Conservation (phyloP, 2,329 filamentous ascomycete genomes). For the Pseudogymnoascus sp. region DNA sequence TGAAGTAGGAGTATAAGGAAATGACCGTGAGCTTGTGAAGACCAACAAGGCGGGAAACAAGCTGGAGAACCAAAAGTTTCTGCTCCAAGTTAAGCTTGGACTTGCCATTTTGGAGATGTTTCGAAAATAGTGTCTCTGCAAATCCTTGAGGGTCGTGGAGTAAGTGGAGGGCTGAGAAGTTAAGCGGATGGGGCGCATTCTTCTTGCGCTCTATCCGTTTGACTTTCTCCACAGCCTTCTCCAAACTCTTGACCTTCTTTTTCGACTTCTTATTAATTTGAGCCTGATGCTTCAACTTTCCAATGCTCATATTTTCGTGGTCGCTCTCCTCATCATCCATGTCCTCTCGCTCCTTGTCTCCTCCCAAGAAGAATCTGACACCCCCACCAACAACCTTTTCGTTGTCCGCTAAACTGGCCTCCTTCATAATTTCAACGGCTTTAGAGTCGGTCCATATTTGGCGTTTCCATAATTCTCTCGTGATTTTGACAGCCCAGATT, state of each 20-base stretch:
- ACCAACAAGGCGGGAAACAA: constrained; percentile 84
- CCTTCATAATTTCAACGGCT: constrained; percentile 96
- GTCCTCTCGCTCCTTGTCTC: constrained; percentile 92
- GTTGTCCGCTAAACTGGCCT: constrained; percentile 79
- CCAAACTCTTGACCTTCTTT: constrained; percentile 72
- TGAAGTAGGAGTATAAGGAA: constrained; percentile 90
- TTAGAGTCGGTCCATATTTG: constrained; percentile 94
- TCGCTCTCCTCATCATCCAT: constrained; percentile 82
- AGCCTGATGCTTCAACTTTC: constrained; percentile 72
- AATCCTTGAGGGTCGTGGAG: constrained; percentile 93
- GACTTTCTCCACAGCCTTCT: constrained; percentile 72
- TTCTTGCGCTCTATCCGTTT: constrained; percentile 84
- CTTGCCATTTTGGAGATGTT: constrained; percentile 82
- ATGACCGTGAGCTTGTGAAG: constrained; percentile 87
- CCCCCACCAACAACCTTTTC: constrained; percentile 86
- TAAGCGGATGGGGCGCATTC: constrained; percentile 75
- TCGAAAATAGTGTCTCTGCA: constrained; percentile 79
- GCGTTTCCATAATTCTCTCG: constrained; percentile 89
- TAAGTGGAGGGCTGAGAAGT: constrained; percentile 92
- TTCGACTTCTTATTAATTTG: constrained; percentile 95
- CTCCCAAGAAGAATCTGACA: constrained; percentile 89
- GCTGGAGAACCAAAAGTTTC: constrained; percentile 79
- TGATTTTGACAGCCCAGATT: constrained; percentile 93
- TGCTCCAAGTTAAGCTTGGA: constrained; percentile 80
- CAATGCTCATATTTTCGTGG: constrained; percentile 74